A percentile compares a stretch with the other conserved stretches of the same genome.
Conservation (phyloP, 176 grass and related monocot genomes). For the barley (Hordeum vulgare) region MorexV3_pseudomolecules_assembly NC_058518.1:307401437-307401936, state of each 20-base stretch:
- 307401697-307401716: conserved; percentile 13
- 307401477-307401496: conserved; percentile 80
- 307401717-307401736: conserved; percentile 43
- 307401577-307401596: not conserved
- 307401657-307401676: conserved; percentile 97
- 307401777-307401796: conserved; percentile 95
- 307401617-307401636: not conserved
- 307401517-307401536: conserved; percentile 55
- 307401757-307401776: conserved; percentile 90
- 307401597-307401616: conserved; percentile 1
- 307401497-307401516: conserved; percentile 92
- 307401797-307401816: conserved; percentile 99
- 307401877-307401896: not conserved
- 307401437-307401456: conserved; percentile 75
- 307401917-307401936: conserved; percentile 82
- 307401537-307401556: conserved; percentile 46
- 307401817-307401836: conserved; percentile 43
- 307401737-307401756: conserved; percentile 51
- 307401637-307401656: conserved; percentile 84
- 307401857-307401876: not conserved
- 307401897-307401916: not conserved
- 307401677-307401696: conserved; percentile 40
- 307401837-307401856: conserved; percentile 15
- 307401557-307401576: conserved; percentile 39
- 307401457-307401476: conserved; percentile 60